These are phyloP conservation scores for Alnus rubra DNA, from an alignment of 306 rosid genomes.

Conservation along the genomic window DNA sequence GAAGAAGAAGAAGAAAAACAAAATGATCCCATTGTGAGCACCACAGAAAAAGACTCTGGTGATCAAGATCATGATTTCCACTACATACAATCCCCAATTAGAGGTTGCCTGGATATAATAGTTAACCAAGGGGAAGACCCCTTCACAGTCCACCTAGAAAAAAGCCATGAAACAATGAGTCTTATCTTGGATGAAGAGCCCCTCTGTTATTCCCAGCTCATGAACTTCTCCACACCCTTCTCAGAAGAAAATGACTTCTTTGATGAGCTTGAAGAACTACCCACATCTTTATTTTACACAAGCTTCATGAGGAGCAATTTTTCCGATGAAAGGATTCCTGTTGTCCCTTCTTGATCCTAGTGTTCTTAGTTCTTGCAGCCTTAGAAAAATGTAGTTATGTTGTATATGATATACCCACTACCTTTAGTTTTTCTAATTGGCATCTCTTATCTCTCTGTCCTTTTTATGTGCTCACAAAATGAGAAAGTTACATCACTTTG, in stretches of 20 bases:
- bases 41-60: slow-evolving; percentile 16
- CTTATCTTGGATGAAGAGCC: slow-evolving; percentile 54
- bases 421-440: slow-evolving; percentile 22
- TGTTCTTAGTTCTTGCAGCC: slow-evolving; percentile 30
- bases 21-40: slow-evolving; percentile 1
- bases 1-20: slow-evolving; percentile 13
- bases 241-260: slow-evolving; percentile 71
- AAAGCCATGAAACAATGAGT: slow-evolving; percentile 36
- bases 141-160: slow-evolving; percentile 45
- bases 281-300: slow-evolving; percentile 67
- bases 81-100: slow-evolving; percentile 54
- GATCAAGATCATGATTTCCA: slow-evolving; percentile 39
- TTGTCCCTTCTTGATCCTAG: slow-evolving; percentile 77
- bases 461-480: slow-evolving; percentile 20
- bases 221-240: slow-evolving; percentile 43
- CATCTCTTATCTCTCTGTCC: slow-evolving; percentile 12
- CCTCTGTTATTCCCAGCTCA: slow-evolving; percentile 39
- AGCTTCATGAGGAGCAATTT: slow-evolving; percentile 57
- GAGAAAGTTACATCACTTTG: slow-evolving; percentile 31
- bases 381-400: slow-evolving; percentile 39
- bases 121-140: slow-evolving; percentile 52
- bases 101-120: slow-evolving; percentile 37
- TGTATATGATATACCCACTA: slow-evolving; percentile 20
- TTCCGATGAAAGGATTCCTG: slow-evolving; percentile 65
- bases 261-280: slow-evolving; percentile 94